Evolutionary conservation across 2,329 filamentous ascomycete species (phyloP).

Genomic region (Mariannaea elegans): DNA sequence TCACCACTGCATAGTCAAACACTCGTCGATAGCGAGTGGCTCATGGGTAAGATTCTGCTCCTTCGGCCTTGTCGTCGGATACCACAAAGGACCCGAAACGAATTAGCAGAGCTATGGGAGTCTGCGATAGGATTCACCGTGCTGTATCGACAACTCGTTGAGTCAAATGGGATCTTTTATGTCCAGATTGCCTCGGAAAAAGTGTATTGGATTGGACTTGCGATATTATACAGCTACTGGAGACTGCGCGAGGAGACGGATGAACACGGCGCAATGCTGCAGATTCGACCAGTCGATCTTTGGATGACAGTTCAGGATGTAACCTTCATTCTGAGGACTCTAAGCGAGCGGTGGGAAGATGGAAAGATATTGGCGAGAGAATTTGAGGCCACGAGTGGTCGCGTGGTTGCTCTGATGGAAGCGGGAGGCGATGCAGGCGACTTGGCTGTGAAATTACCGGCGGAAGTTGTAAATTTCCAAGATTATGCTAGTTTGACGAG

Average conservation of each 20-base stretch:
- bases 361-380: conserved; percentile 28
- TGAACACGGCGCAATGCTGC: not conserved
- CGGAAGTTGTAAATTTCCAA: conserved; percentile 28
- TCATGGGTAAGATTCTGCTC: conserved; percentile 35
- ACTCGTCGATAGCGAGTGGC: conserved; percentile 35
- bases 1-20: conserved; percentile 26
- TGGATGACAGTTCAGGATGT: conserved; percentile 37
- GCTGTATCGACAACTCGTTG: conserved; percentile 33
- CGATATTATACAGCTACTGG: conserved; percentile 36
- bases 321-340: conserved; percentile 30
- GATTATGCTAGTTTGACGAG: conserved; percentile 33
- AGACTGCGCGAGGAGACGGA: conserved; percentile 3
- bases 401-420: conserved; percentile 25
- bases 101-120: conserved; percentile 31
- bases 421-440: not conserved
- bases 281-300: conserved; percentile 22
- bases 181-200: conserved; percentile 38
- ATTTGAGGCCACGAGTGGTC: conserved; percentile 28
- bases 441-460: conserved; percentile 11
- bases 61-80: conserved; percentile 31
- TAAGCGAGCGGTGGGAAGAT: conserved; percentile 36
- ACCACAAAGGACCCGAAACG: conserved; percentile 20
- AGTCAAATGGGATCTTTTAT: conserved; percentile 38
- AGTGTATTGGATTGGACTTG: conserved; percentile 36
- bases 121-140: conserved; percentile 27